phyloP scores from a whole-genome alignment of 495 filamentous ascomycete species.

The Penicillium chermesinum region DNA sequence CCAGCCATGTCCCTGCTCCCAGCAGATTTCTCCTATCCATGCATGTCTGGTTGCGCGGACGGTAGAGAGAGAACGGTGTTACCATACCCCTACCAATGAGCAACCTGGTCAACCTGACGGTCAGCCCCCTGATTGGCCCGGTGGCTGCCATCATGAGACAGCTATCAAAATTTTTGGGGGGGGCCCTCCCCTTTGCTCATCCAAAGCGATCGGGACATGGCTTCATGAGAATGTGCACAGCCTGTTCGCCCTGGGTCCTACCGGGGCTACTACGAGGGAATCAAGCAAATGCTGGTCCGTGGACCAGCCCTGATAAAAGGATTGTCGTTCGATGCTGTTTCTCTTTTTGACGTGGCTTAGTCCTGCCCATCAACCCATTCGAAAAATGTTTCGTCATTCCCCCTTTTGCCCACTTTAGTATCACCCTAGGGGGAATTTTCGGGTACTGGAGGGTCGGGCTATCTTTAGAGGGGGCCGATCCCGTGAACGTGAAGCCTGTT shows the following conservation, averaged over 20 bases:
- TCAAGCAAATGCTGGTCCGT: neutral
- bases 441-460: conserved; percentile 18
- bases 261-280: neutral
- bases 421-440: conserved; percentile 14
- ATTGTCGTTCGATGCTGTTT: conserved; percentile 11
- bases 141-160: conserved; percentile 21
- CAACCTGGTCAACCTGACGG: conserved; percentile 1
- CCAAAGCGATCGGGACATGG: neutral
- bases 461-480: conserved; percentile 5
- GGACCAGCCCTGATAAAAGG: neutral
- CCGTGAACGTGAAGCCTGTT: conserved; percentile 5
- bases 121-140: conserved; percentile 13
- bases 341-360: conserved; percentile 12
- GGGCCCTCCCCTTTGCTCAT: neutral
- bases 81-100: conserved; percentile 21
- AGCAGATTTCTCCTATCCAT: conserved; percentile 16
- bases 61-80: conserved; percentile 17
- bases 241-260: neutral
- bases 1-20: conserved; percentile 9
- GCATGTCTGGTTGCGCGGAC: conserved; percentile 20
- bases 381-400: conserved; percentile 13
- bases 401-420: conserved; percentile 10
- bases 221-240: neutral
- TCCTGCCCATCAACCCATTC: conserved; percentile 8
- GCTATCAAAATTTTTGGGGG: conserved; percentile 3